These are phyloP conservation scores for Saxophila tyrrhenica DNA, from an alignment of 495 filamentous ascomycete species.

Conservation along the genomic window DNA sequence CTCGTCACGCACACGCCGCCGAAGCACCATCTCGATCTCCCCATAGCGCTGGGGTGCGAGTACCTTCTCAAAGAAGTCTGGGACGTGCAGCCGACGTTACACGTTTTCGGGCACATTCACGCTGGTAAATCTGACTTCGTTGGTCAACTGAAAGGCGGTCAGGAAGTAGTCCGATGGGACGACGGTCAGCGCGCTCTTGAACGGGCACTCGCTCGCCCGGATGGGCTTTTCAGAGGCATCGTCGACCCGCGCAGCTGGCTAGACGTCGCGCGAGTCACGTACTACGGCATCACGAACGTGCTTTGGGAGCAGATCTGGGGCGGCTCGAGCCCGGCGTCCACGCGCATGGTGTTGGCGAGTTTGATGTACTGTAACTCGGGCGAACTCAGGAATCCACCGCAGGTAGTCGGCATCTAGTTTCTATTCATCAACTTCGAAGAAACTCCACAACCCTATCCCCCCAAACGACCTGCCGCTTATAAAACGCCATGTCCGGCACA, in stretches of 20 bases:
- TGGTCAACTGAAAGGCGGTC: constrained; percentile 31
- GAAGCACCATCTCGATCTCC: constrained; percentile 60
- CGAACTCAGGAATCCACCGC: constrained; percentile 49
- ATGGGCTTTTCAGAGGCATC: constrained; percentile 39
- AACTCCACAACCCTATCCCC: constrained; percentile 49
- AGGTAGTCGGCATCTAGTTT: constrained; percentile 41
- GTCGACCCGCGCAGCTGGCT: constrained; percentile 46
- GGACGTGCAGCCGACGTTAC: constrained; percentile 64
- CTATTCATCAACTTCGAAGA: constrained; percentile 30
- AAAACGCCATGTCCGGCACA: constrained; percentile 53
- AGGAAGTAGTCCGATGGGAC: constrained; percentile 66
- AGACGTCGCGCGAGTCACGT: constrained; percentile 47
- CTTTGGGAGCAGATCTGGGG: constrained; percentile 64
- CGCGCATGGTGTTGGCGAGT: constrained; percentile 65
- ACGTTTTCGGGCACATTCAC: constrained; percentile 89
- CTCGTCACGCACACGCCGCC: constrained; percentile 75
- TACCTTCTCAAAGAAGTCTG: constrained; percentile 65
- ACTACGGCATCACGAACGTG: constrained; percentile 51
- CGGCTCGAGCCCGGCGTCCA: constrained; percentile 41
- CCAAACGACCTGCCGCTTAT: constrained; percentile 61
- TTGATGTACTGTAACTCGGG: constrained; percentile 59
- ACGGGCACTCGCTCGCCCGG: constrained; percentile 39
- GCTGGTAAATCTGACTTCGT: constrained; percentile 29
- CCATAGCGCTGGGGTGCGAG: constrained; percentile 56
- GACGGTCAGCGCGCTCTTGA: constrained; percentile 63